Base-by-base conservation (phyloP, 371 early-diverging fungal genomes). In the Funneliformis caledonium region DNA sequence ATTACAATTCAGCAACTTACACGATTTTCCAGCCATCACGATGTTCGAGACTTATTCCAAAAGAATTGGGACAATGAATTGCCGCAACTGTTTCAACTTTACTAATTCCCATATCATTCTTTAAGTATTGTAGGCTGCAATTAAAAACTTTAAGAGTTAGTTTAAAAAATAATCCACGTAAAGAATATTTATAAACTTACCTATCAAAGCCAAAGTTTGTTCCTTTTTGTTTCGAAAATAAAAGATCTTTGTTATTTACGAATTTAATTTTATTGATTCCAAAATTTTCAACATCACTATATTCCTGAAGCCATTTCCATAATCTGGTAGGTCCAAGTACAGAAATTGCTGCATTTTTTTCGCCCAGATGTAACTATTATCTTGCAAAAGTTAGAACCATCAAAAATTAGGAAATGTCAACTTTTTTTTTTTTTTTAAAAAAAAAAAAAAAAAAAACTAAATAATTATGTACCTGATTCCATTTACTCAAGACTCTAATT, bases 21-120 rank as follows among this genome's bases (percentile, higher is more conserved):
- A 92, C 92, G 70, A 93, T 76, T 80, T 92, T 93, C 91, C 91
- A 93, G 1, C 93, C 93, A 19, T 88, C 87, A 64, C 78, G 73
- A 74, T 93, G 93, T 10, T 89, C 88, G 74, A 95, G 74, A 31
- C 93, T 90, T 76, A 96, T 80, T 8, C 94, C 96, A 82, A 93
- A 96, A 6, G 96, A 91, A 87, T 86, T 91, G 12, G 91, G 88
- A 81, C 96, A 96, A 81, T 97, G 97, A 56, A 92, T 85, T 10
- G 95, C 97, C 50, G 89, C 88, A 19, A 94, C 92, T 0, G 96
- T 91, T 11, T 33, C 69, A 45, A 69, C n/a, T 42, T 69, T 69
- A n/a, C 9, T 69, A n/a, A 69, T n/a, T 42, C 43, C n/a, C 42
- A 43, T 69, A 9, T n/a, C n/a, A 6, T 43, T 19, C 42, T 69